phyloP scores from a whole-genome alignment of 23 red algal genomes.

The Gracilaria gracilis region DNA sequence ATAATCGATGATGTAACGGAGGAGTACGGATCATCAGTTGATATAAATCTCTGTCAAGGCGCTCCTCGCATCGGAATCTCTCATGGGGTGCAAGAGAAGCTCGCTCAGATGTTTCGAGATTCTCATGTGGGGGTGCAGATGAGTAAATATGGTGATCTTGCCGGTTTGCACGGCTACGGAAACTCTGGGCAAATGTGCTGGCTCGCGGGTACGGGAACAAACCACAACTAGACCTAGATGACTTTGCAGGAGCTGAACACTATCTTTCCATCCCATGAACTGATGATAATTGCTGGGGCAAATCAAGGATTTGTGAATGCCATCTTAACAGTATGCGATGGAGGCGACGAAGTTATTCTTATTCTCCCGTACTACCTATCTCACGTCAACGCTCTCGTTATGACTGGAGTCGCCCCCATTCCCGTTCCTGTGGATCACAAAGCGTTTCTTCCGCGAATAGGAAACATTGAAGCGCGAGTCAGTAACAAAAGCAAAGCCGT shows the following conservation, averaged over 20 bases:
- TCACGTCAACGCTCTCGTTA: conserved; percentile 55
- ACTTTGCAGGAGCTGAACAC: not conserved
- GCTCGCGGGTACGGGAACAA: not conserved
- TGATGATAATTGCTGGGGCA: conserved; percentile 58
- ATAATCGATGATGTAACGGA: conserved; percentile 7
- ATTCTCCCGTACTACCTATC: conserved; percentile 87
- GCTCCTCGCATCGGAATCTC: conserved; percentile 12
- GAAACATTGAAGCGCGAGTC: conserved; percentile 24
- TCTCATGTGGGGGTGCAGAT: not conserved
- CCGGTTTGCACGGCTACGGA: not conserved
- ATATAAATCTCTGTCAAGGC: conserved; percentile 25
- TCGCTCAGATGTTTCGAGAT: not conserved
- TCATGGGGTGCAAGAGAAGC: not conserved
- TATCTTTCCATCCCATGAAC: conserved; percentile 21
- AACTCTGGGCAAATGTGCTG: conserved; percentile 17
- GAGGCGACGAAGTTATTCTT: conserved; percentile 75
- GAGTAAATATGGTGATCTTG: conserved; percentile 14
- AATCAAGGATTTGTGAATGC: conserved; percentile 54
- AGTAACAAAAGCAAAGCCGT: conserved; percentile 38
- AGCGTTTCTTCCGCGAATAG: conserved; percentile 45
- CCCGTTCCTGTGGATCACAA: not conserved
- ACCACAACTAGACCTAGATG: not conserved
- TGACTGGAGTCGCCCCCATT: not conserved
- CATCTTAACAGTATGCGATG: conserved; percentile 40
- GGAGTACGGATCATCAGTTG: not conserved